Evolutionary conservation across 805 yeast species (phyloP).

Genomic region (Yarrowia alimentaria): DNA sequence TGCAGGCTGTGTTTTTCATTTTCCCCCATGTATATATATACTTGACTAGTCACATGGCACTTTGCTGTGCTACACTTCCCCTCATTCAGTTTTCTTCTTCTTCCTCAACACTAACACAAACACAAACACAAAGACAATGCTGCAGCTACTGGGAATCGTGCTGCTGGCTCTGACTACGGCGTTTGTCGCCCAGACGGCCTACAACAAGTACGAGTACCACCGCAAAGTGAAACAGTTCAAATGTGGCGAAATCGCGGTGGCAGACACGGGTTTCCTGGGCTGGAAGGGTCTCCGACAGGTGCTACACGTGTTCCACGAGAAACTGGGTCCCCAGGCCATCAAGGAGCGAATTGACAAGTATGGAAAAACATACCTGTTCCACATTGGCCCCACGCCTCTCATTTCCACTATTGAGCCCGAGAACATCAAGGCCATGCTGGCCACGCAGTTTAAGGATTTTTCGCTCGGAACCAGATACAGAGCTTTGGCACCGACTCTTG

Average conservation of each 20-base stretch:
- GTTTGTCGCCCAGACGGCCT: background rate
- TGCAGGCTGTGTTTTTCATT: no score
- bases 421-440: constrained; percentile 38
- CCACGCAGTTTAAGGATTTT: constrained; percentile 38
- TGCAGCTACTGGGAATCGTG: background rate
- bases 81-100: no score
- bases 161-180: background rate
- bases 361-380: background rate
- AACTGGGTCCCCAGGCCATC: background rate
- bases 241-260: background rate
- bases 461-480: constrained; percentile 35
- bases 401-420: constrained; percentile 37
- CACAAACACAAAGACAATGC: no score
- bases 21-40: no score
- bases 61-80: no score
- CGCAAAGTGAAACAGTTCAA: background rate
- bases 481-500: constrained; percentile 37
- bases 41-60: no score
- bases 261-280: background rate
- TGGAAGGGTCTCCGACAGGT: background rate
- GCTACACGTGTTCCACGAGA: background rate
- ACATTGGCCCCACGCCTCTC: background rate
- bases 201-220: background rate
- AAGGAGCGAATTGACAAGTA: background rate
- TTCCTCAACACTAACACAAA: no score